Percentiles rank a stretch among this genome's conserved stretches.
Evolutionary conservation across 257 asterid species (phyloP).

Genomic region (Ligustrum vulgare): DNA sequence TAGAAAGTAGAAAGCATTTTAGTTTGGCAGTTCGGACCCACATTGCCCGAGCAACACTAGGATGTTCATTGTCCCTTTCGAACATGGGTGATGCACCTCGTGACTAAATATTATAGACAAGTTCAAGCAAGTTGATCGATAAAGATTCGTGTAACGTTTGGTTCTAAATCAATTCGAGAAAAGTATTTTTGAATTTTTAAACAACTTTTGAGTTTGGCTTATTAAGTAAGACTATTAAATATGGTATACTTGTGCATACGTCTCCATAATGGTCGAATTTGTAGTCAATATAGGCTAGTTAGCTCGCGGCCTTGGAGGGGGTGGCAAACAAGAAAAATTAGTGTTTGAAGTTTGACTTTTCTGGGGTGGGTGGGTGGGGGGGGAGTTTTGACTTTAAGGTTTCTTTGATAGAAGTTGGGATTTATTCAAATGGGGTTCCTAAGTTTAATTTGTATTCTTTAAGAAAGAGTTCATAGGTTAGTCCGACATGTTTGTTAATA

Average conservation of each 20-base stretch:
- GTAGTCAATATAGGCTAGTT: background rate
- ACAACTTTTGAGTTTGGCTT: background rate
- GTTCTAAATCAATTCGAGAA: background rate
- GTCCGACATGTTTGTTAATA: no score
- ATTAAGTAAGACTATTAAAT: background rate
- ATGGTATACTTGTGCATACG: background rate
- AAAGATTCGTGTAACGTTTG: background rate
- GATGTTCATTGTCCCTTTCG: no score
- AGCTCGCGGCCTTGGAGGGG: no score
- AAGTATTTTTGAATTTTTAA: background rate
- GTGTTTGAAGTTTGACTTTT: no score
- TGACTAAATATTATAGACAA: background rate
- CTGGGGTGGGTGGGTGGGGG: no score
- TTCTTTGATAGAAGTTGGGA: no score
- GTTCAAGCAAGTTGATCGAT: background rate
- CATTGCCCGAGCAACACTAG: background rate
- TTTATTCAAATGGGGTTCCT: no score
- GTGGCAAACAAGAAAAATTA: no score
- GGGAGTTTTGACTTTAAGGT: no score
- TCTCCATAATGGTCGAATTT: background rate
- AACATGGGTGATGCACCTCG: background rate
- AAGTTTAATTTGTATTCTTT: no score
- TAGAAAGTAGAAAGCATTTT: no score
- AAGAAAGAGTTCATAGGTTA: no score
- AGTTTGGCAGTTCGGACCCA: background rate